phyloP scores from a whole-genome alignment of 2,329 filamentous ascomycete species.

The Fusarium robinianum region DNA sequence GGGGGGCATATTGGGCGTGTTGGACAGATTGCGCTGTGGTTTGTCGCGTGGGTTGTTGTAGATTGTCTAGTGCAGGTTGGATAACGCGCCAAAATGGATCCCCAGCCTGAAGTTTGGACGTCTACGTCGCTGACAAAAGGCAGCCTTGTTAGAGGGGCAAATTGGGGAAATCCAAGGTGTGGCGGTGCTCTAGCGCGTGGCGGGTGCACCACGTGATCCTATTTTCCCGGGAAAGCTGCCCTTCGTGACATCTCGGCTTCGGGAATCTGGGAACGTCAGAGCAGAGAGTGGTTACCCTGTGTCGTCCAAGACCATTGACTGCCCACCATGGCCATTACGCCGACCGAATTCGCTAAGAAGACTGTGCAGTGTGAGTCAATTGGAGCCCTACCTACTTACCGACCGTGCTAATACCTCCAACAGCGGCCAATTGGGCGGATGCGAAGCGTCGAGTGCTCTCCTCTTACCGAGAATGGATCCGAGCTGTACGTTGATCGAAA shows the following conservation, averaged over 20 bases:
- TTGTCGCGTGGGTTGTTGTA: neutral
- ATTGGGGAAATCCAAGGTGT: conserved; percentile 26
- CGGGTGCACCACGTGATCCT: conserved; percentile 38
- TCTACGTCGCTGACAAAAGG: conserved; percentile 29
- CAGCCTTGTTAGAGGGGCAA: conserved; percentile 23
- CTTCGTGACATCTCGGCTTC: conserved; percentile 37
- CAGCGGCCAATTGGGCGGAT: conserved; percentile 88
- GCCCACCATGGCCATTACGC: conserved; percentile 81
- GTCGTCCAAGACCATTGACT: conserved; percentile 43
- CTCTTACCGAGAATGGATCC: conserved; percentile 94
- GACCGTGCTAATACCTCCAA: conserved; percentile 43
- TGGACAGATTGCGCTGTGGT: conserved; percentile 2
- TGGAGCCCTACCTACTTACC: conserved; percentile 6
- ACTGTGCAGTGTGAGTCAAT: conserved; percentile 72
- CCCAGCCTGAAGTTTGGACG: neutral
- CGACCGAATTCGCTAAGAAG: conserved; percentile 85
- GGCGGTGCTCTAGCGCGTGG: conserved; percentile 30
- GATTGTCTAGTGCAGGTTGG: conserved; percentile 2
- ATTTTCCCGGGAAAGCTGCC: conserved; percentile 10
- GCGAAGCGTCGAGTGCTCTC: conserved; percentile 84
- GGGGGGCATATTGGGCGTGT: conserved; percentile 65
- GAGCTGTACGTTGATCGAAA: conserved; percentile 72
- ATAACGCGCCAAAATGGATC: conserved; percentile 7
- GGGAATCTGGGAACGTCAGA: conserved; percentile 39
- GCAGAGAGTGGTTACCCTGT: conserved; percentile 35